Evolutionary conservation across 2,329 filamentous ascomycete species (phyloP), one percentile per base, ranked within the genome.

Genomic region (Fusarium sp.): DNA sequence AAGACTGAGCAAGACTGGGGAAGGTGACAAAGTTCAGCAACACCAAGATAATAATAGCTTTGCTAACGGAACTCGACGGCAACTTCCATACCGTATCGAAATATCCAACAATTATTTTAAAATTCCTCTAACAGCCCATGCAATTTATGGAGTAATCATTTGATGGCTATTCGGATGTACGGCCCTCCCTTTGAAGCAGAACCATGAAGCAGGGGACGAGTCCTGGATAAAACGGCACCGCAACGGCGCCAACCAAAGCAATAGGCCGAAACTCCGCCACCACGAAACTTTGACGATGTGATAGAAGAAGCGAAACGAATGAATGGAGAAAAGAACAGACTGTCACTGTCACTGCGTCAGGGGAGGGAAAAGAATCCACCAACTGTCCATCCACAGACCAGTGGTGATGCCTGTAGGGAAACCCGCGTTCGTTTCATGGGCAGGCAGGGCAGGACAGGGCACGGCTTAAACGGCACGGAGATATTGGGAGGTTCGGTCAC

Each of bases 181-280:
- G 53, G 62, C 60, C 61, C 49, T 31, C 18, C 20, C 46, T 45
- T 31, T 31, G 41, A 31, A 18, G 42, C 42, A 45, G 41, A n/a
- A 30, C 23, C 28, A 13, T 26, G 20, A 42, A 28, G n/a, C 50
- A 69, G 69, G 68, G 64, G 62, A 12, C n/a, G 12, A 69, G 72
- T 66, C 26, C 62, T 74, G 72, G 72, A 71, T 74, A 74, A 38
- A 73, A 62, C 72, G 72, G 72, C 72, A 74, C 66, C 41, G 23
- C 53, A 49, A 72, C 68, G 72, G 72, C 60, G 71, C 50, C 55
- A 64, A 70, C 58, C 67, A 50, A 37, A 58, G 62, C 45, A 44
- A 62, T 62, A 62, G 57, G n/a, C 66, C 71, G 55, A 57, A 67
- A 59, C 66, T 69, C 61, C 57, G 62, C 66, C 66, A 69, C 66